Percentiles rank a stretch among this genome's conserved stretches.
These are phyloP conservation scores for Apostasia shenzhenica DNA, from an alignment of 106 monocot species.

Conservation along the genomic window DNA sequence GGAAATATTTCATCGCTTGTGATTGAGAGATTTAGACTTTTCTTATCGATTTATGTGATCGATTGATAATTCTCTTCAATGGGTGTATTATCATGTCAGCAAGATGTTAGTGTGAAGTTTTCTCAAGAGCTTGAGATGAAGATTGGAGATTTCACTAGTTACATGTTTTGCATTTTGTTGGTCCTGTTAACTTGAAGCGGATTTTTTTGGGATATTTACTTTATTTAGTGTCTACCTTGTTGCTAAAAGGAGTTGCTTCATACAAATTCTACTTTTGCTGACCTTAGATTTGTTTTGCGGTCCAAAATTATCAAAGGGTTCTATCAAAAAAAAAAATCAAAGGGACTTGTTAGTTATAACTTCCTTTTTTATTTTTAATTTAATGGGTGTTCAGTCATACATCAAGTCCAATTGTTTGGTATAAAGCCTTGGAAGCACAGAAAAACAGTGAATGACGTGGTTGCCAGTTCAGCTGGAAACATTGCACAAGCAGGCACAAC, in stretches of 20 bases:
- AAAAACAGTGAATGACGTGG: constrained; percentile 8
- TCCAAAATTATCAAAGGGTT: too few species aligned
- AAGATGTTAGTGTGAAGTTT: too few species aligned
- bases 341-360: not conserved
- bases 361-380: not conserved
- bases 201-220: too few species aligned
- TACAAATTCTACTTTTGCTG: not conserved
- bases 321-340: not conserved
- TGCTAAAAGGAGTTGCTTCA: not conserved
- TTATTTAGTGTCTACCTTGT: not conserved
- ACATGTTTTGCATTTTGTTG: too few species aligned
- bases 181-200: too few species aligned
- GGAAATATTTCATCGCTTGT: too few species aligned
- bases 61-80: too few species aligned
- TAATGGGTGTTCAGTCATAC: constrained; percentile 20
- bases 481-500: constrained; percentile 23
- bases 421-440: constrained; percentile 11
- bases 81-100: too few species aligned
- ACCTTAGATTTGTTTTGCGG: not conserved
- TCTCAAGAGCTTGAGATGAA: too few species aligned
- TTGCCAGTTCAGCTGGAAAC: constrained; percentile 21
- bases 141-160: too few species aligned
- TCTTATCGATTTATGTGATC: too few species aligned
- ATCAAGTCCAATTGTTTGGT: constrained; percentile 25
- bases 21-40: too few species aligned